These are phyloP conservation scores for Penstemon barbatus DNA, from an alignment of 257 asterid species.

Conservation along the genomic window DNA sequence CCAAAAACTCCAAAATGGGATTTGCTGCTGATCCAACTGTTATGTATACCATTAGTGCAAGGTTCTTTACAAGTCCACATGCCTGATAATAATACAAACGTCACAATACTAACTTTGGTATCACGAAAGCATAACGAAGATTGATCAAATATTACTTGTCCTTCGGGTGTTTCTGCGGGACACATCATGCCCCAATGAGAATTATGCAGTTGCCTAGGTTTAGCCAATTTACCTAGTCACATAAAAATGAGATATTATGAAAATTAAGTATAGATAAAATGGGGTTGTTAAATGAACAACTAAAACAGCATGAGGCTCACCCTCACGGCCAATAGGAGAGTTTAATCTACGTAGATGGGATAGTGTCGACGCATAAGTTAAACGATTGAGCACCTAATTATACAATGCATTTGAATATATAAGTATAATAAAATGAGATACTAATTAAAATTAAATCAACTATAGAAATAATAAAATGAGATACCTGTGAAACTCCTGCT, in stretches of 20 bases:
- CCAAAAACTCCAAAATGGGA: conserved; percentile 92
- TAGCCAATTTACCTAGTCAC: conserved; percentile 83
- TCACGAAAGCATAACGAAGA: no score
- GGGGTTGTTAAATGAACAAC: no score
- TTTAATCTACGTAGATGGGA: conserved; percentile 91
- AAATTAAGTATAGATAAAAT: no score
- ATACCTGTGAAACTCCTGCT: conserved; percentile 86
- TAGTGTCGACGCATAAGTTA: conserved; percentile 96
- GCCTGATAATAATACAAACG: conserved; percentile 52
- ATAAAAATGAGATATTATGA: conserved; percentile 9
- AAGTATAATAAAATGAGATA: neutral
- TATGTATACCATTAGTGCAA: conserved; percentile 93
- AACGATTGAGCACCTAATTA: conserved; percentile 87
- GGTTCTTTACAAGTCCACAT: conserved; percentile 96
- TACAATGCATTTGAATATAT: conserved; percentile 4
- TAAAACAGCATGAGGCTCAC: conserved; percentile 27
- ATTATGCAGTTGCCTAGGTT: conserved; percentile 96
- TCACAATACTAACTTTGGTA: conserved; percentile 26
- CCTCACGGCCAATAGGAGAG: conserved; percentile 99
- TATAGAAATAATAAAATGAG: conserved; percentile 7
- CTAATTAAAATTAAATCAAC: neutral
- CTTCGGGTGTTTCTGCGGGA: conserved; percentile 99
- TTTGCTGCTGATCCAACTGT: conserved; percentile 99
- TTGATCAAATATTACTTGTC: conserved; percentile 50
- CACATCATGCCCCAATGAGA: conserved; percentile 99